Base-by-base conservation (phyloP, 257 asterid genomes). In the Solanum megistacrolobum region DNA sequence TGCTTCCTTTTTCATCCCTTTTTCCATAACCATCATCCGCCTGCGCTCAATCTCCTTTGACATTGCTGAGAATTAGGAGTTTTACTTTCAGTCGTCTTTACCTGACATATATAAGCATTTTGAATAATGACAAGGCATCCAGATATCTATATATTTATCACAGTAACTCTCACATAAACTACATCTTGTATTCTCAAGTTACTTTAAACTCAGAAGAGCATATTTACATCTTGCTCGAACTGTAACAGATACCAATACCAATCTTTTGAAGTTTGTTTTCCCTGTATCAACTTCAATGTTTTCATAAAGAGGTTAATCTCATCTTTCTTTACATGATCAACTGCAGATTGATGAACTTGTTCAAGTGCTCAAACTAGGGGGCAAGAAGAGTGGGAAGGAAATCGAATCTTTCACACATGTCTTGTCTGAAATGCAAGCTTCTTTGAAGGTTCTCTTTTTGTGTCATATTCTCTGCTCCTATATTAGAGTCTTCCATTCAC, bases 261-360 rank as follows among this genome's bases (percentile, higher is more conserved):
- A 73, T 5, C 20, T 41, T 21, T 34, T 83, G 12, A 23, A 32
- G 41, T 68, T 86, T 78, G 25, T 83, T 82, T 81, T 41, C 66
- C 65, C 23, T 83, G 69, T 21, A 73, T 71, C 83, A 72, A 60
- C 72, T 86, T 90, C 58, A 39, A 48, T 39, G 46, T 73, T 12
- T 46, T 18, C 21, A 31, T 29, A 38, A 36, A 85, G 13, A 7
- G 21, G 38, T 84, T 88, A 43, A 43, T 73, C 39, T 32, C 29
- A 60, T 48, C 46, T 71, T 73, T 34, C 5, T 72, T 27, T 32
- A 4, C 72, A 11, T 46, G 43, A 86, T 88, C 87, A 52, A 25
- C 90, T 90, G 90, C 98, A 97, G 99, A 93, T 97, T 41, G 99
- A 96, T 89, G 99, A 93, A 89, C 93, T 97, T 87, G 95, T 97